Percentiles rank a stretch among this genome's conserved stretches.
These are phyloP conservation scores for Cladosporium sp. DNA, from an alignment of 2,329 filamentous ascomycete species.

Conservation along the genomic window DNA sequence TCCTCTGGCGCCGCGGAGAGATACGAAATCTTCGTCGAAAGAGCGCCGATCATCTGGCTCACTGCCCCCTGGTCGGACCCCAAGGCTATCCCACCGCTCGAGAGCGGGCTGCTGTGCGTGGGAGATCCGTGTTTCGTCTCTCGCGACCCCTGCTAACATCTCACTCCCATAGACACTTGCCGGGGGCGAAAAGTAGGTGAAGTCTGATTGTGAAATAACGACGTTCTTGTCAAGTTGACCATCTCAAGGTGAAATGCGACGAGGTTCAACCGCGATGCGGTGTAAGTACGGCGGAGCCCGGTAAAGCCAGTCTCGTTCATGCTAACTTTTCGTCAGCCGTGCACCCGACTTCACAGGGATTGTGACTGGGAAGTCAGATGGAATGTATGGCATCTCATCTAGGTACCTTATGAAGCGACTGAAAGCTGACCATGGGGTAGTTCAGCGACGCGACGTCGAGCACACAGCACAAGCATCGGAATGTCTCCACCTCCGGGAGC, in stretches of 20 bases:
- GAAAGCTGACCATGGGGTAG: constrained; percentile 30
- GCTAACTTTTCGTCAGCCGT: constrained; percentile 38
- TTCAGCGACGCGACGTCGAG: constrained; percentile 32
- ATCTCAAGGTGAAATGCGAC: constrained; percentile 48
- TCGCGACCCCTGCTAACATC: not conserved
- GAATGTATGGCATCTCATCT: constrained; percentile 22
- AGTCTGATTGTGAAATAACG: no score
- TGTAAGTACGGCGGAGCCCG: constrained; percentile 30
- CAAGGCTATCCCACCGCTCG: constrained; percentile 48
- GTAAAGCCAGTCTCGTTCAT: not conserved
- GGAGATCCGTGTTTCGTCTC: not conserved
- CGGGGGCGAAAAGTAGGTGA: constrained; percentile 28
- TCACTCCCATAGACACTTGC: constrained; percentile 25
- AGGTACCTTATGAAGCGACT: not conserved
- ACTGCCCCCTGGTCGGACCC: constrained; percentile 18
- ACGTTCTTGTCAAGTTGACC: not conserved
- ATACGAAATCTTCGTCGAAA: not conserved
- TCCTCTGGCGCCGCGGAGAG: constrained; percentile 26
- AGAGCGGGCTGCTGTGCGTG: constrained; percentile 48
- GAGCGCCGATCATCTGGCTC: constrained; percentile 23
- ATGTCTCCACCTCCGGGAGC: constrained; percentile 47
- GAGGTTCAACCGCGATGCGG: constrained; percentile 50
- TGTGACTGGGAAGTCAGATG: constrained; percentile 53
- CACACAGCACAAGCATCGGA: constrained; percentile 28
- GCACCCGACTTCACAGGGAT: constrained; percentile 48